Conservation (phyloP, 108 stramenopile genomes). For the Thalassiosira profunda region DNA sequence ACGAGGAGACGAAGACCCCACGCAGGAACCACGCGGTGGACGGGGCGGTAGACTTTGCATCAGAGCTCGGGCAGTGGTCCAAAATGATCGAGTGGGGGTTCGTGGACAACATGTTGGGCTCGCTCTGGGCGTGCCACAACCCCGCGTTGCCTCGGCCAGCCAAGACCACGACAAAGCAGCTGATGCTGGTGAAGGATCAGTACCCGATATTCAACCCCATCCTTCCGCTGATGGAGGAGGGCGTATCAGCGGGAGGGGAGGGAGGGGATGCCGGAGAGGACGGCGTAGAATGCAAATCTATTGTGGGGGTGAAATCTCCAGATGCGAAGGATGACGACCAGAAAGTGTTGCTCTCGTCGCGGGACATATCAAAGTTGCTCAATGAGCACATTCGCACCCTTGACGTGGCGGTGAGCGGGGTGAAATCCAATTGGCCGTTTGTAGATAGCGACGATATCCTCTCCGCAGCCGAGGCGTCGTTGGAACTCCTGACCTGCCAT, state of each 20-base stretch:
- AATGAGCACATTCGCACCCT: slow-evolving; percentile 33
- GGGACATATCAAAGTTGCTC: slow-evolving; percentile 33
- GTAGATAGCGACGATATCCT: slow-evolving; percentile 6
- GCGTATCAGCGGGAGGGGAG: no score
- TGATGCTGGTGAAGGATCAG: neutral
- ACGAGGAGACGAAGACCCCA: slow-evolving; percentile 61
- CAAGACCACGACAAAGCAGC: neutral
- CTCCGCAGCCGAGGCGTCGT: slow-evolving; percentile 13
- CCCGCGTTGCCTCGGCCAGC: slow-evolving; percentile 26
- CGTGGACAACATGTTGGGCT: neutral
- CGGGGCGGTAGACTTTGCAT: slow-evolving; percentile 51
- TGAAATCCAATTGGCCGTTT: slow-evolving; percentile 3
- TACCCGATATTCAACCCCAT: slow-evolving; percentile 63
- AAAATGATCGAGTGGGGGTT: slow-evolving; percentile 8
- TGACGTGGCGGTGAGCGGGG: slow-evolving; percentile 10
- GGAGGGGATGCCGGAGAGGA: neutral
- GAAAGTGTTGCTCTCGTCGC: slow-evolving; percentile 5
- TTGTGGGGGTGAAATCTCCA: neutral
- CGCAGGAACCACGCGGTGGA: slow-evolving; percentile 65
- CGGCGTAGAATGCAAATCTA: neutral
- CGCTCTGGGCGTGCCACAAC: slow-evolving; percentile 18
- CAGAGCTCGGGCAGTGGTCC: slow-evolving; percentile 37
- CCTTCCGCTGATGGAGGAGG: slow-evolving; percentile 61
- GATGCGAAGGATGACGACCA: slow-evolving; percentile 1
- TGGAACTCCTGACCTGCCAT: slow-evolving; percentile 14